These are phyloP conservation scores for Suillus decipiens DNA, from an alignment of 768 basidiomycete species.

Conservation along the genomic window DNA sequence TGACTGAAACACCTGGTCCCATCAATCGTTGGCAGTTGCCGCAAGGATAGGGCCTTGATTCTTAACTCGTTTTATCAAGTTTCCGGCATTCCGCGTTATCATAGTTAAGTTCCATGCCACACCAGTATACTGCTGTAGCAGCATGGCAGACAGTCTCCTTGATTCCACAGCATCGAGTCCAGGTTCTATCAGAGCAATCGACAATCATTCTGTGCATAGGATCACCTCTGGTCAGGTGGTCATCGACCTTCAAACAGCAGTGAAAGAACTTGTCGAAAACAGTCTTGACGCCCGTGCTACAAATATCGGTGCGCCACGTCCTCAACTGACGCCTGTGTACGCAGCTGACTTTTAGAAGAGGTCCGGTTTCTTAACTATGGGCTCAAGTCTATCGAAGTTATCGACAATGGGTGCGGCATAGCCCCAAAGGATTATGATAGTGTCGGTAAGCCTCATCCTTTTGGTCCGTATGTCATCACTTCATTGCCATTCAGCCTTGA, in stretches of 20 bases:
- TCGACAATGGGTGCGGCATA: conserved; percentile 93
- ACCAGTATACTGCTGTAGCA: neutral
- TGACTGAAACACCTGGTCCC: neutral
- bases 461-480: neutral
- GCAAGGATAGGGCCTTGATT: neutral
- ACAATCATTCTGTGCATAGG: conserved; percentile 74
- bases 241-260: conserved; percentile 87
- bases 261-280: conserved; percentile 97
- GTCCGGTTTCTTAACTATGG: conserved; percentile 91
- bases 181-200: conserved; percentile 58
- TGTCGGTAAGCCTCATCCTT: conserved; percentile 57
- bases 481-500: conserved; percentile 56
- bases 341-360: conserved; percentile 48
- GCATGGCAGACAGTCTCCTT: neutral
- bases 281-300: conserved; percentile 92
- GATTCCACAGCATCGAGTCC: neutral
- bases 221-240: conserved; percentile 97
- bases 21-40: neutral
- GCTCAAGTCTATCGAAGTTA: conserved; percentile 76
- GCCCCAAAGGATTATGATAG: conserved; percentile 70
- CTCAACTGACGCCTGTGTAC: neutral
- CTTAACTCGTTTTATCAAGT: neutral
- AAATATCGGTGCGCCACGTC: conserved; percentile 61
- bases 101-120: neutral
- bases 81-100: neutral